These are phyloP conservation scores for Beauveria bassiana DNA, from an alignment of 2,329 filamentous ascomycete genomes.

Conservation along the genomic window DNA sequence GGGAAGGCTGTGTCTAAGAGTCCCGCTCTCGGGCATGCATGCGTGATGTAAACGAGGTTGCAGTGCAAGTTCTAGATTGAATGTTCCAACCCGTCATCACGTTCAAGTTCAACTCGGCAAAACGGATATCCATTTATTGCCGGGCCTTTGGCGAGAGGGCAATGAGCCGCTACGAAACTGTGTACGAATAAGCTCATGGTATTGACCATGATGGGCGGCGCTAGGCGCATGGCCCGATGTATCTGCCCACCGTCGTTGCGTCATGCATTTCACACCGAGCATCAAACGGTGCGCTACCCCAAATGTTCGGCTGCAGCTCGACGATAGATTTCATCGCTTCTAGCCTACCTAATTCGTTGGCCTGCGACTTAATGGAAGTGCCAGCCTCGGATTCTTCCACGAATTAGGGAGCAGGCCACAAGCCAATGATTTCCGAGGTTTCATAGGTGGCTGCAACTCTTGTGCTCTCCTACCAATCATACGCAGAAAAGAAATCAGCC, in stretches of 20 bases:
- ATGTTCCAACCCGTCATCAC: not conserved
- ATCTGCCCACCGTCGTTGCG: not conserved
- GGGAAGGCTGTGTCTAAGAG: not conserved
- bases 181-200: not conserved
- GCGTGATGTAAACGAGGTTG: not conserved
- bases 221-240: not conserved
- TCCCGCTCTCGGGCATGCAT: slow-evolving; percentile 1
- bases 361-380: not conserved
- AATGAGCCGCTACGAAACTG: not conserved
- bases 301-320: not conserved
- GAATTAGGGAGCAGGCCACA: too few relatives aligned
- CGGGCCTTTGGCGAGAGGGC: not conserved
- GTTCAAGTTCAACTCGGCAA: not conserved
- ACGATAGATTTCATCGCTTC: not conserved
- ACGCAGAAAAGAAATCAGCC: too few relatives aligned
- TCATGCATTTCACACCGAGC: not conserved
- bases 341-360: not conserved
- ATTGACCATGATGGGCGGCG: not conserved
- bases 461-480: too few relatives aligned
- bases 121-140: not conserved
- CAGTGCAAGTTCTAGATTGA: not conserved
- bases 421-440: too few relatives aligned
- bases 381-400: too few relatives aligned
- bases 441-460: too few relatives aligned
- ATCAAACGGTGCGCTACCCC: not conserved